Evolutionary conservation across 2,329 filamentous ascomycete genomes (phyloP).

Genomic region (Ophiostoma australiae): DNA sequence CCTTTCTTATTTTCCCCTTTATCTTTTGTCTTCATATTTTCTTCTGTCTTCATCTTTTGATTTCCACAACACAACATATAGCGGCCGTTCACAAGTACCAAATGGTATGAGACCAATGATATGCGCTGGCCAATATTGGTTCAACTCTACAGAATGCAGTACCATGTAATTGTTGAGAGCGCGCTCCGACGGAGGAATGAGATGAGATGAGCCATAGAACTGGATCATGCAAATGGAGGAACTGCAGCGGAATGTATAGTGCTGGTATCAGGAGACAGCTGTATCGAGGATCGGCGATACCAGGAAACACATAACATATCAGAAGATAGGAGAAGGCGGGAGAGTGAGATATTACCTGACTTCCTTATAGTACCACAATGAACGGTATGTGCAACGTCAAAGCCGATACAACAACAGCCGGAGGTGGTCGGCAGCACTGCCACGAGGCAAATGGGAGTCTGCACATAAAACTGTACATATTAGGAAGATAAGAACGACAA

Average conservation of each 20-base stretch:
- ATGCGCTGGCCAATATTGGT: not conserved
- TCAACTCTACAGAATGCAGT: not conserved
- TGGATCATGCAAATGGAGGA: constrained; percentile 1
- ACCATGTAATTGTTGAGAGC: not conserved
- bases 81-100: not conserved
- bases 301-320: not conserved
- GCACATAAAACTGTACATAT: not conserved
- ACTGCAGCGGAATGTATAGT: not conserved
- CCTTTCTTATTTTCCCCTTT: not conserved
- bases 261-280: not conserved
- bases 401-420: not conserved
- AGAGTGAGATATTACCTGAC: no score
- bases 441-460: not conserved
- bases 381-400: not conserved
- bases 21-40: not conserved
- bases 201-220: not conserved
- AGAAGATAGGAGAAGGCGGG: not conserved
- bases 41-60: not conserved
- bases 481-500: not conserved
- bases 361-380: no score
- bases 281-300: not conserved
- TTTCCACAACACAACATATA: not conserved
- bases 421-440: not conserved
- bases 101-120: not conserved
- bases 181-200: not conserved